These are phyloP conservation scores for Bondarzewia mesenterica DNA, from an alignment of 1,284 basidiomycete genomes.

Conservation along the genomic window DNA sequence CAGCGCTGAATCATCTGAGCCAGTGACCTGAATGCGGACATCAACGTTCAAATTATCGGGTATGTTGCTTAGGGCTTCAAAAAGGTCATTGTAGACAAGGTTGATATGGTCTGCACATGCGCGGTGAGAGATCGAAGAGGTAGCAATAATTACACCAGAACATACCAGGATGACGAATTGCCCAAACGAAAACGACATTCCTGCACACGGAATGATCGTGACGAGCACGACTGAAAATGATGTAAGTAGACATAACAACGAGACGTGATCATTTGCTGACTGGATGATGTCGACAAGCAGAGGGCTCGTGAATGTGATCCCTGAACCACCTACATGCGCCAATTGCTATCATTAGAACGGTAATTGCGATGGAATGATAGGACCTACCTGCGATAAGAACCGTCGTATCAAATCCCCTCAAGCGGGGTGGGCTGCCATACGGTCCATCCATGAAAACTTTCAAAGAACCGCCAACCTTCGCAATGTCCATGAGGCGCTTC, in stretches of 20 bases:
- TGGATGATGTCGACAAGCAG: conserved; percentile 30
- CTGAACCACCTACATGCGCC: conserved; percentile 26
- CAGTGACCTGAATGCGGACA: conserved; percentile 26
- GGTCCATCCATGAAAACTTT: conserved; percentile 36
- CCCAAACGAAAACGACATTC: conserved; percentile 31
- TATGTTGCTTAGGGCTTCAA: conserved; percentile 14
- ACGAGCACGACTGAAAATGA: conserved; percentile 18
- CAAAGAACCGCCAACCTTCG: conserved; percentile 16
- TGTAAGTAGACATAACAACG: background rate
- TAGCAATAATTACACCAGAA: background rate
- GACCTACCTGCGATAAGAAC: conserved; percentile 30
- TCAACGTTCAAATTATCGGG: conserved; percentile 21
- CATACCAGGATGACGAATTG: conserved; percentile 28
- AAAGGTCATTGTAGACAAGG: conserved; percentile 27
- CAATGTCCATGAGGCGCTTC: conserved; percentile 22
- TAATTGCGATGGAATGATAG: background rate
- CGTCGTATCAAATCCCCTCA: conserved; percentile 22
- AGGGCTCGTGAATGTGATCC: conserved; percentile 32
- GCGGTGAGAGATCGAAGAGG: background rate
- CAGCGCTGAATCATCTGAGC: background rate
- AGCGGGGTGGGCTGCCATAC: conserved; percentile 27
- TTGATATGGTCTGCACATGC: conserved; percentile 18
- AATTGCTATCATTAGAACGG: background rate
- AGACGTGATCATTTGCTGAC: conserved; percentile 16
- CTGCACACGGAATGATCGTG: conserved; percentile 16